A percentile compares a stretch with the other conserved stretches of the same genome.
phyloP scores from a whole-genome alignment of 495 filamentous ascomycete genomes.

The Jackrogersella minutella region DNA sequence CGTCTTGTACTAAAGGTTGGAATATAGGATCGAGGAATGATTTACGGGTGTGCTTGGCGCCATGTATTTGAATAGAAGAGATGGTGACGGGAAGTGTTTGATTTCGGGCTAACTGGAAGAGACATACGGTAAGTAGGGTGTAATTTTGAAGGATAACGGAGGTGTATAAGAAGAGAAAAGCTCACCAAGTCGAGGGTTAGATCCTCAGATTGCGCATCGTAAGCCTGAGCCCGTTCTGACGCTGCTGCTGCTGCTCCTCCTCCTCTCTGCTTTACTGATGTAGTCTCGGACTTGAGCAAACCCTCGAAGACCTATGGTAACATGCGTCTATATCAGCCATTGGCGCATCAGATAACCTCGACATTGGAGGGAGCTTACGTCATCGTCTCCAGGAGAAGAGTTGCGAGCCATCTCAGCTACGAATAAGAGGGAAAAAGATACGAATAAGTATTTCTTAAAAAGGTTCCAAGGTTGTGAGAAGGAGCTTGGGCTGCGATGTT shows the following conservation, averaged over 20 bases:
- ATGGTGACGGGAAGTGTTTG: constrained; percentile 75
- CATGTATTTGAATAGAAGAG: constrained; percentile 80
- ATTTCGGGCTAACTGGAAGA: constrained; percentile 72
- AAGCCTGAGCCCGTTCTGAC: constrained; percentile 24
- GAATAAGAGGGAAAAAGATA: not conserved
- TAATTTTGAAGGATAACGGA: not conserved
- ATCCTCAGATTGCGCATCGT: constrained; percentile 38
- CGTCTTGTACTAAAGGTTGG: constrained; percentile 74
- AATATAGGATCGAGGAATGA: constrained; percentile 82
- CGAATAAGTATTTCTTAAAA: no score
- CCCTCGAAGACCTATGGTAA: constrained; percentile 39
- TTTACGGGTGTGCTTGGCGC: constrained; percentile 77
- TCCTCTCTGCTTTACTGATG: constrained; percentile 31
- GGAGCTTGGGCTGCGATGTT: constrained; percentile 5
- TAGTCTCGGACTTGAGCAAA: constrained; percentile 39
- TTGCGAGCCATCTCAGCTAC: constrained; percentile 37
- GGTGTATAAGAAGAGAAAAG: not conserved
- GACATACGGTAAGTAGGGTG: not conserved
- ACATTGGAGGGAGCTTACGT: constrained; percentile 25
- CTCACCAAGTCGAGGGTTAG: constrained; percentile 42
- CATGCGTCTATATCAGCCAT: constrained; percentile 8
- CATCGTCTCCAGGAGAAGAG: constrained; percentile 31
- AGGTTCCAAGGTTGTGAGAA: not conserved
- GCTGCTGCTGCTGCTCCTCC: constrained; percentile 13
- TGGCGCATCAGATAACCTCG: not conserved